phyloP scores from a whole-genome alignment of 441 rosid species.

The Arabidopsis hybrid region DNA sequence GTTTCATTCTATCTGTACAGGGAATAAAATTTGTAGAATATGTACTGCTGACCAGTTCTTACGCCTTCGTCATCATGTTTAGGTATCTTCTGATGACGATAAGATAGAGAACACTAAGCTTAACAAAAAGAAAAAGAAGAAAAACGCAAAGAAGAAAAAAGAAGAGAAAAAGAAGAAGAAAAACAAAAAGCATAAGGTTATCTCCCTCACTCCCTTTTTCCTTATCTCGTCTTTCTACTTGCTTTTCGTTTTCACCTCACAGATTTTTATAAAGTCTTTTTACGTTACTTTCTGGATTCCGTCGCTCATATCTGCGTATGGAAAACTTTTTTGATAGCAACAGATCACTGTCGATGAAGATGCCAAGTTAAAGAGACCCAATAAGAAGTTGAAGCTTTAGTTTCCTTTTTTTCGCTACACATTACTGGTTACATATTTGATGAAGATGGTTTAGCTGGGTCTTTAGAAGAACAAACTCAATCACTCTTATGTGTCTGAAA shows the following conservation, averaged over 20 bases:
- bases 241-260: conserved; percentile 33
- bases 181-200: conserved; percentile 58
- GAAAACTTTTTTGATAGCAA: conserved; percentile 39
- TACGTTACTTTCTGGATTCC: conserved; percentile 40
- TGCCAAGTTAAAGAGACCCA: conserved; percentile 49
- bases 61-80: conserved; percentile 37
- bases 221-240: conserved; percentile 24
- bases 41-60: conserved; percentile 31
- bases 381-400: conserved; percentile 64
- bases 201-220: conserved; percentile 35
- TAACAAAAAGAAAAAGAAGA: conserved; percentile 49
- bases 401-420: conserved; percentile 20
- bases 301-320: conserved; percentile 36
- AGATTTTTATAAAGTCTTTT: conserved; percentile 26
- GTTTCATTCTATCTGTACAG: conserved; percentile 18
- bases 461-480: conserved; percentile 23
- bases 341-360: conserved; percentile 52
- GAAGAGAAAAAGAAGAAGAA: conserved; percentile 57
- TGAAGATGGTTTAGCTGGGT: conserved; percentile 28
- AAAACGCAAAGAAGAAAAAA: conserved; percentile 49
- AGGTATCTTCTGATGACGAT: conserved; percentile 59
- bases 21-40: conserved; percentile 14
- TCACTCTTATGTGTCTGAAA: background rate
- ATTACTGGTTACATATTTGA: conserved; percentile 29
- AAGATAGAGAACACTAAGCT: conserved; percentile 50